Base-by-base conservation (phyloP, 352 stramenopile species). In the Peronosclerospora sorghi region DNA sequence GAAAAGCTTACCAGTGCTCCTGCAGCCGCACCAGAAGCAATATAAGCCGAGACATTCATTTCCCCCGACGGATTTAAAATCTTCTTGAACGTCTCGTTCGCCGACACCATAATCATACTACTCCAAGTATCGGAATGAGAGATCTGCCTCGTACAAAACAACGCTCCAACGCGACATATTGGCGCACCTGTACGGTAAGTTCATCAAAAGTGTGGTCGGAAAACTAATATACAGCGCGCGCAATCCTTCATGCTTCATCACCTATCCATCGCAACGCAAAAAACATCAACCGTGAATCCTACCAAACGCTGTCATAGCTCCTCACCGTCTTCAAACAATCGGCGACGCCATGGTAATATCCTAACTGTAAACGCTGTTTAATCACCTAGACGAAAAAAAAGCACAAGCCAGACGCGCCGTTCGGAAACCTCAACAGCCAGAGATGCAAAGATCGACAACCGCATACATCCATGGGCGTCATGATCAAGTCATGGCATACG, bases 361-460 rank as follows among this genome's bases (percentile, higher is more conserved):
- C 96, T 51, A 99, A 82, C 69, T 99, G 96, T 56, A 99, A 73
- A 23, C 96, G 80, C 71, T 99, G 96, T 74, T 99, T 99, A 34
- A 99, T 65, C 0, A 98, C 95, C 76, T 88, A 23, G 14, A n/a
- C n/a, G n/a, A n/a, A n/a, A 13, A 23, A 2, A 29, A 37, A 20
- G 36, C 37, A 27, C 42, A 15, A 35, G 2, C 23, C 13, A 6
- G 3, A 26, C 21, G 6, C 6, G 21, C 21, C 21, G 3, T 26
- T 26, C 6, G 6, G 21, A 26, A 26, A 26, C 3, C 4, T 12
- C 20, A 9, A 32, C 9, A 32, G 1, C 9, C n/a, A 32, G 10
- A 17, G 8, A 24, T 19, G 24, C 15, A 20, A 1, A 12, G 4
- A 18, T 6, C 24, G 4, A 38, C 32, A 14, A 24, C 14, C 8